Base-by-base conservation (phyloP, 2,329 filamentous ascomycete species). In the Aspergillus sp. region DNA sequence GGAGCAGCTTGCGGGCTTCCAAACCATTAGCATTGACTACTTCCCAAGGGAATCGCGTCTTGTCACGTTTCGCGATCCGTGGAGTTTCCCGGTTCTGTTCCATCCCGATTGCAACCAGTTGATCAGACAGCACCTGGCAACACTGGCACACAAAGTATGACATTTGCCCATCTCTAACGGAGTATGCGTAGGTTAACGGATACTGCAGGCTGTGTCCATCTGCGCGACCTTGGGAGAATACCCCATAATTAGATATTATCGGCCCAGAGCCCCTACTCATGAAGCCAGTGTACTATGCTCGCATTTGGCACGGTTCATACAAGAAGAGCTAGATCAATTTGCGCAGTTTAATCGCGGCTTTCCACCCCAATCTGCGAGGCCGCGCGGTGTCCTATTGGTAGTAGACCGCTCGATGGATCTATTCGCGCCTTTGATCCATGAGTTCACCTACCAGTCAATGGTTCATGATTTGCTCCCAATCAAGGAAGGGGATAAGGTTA, bases 401-500 rank as follows among this genome's bases (percentile, higher is more conserved):
- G 90, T 92, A 1, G 95, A 98, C 73, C 86, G 95, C 61, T 91
- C 92, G 7, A 95, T 99, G 89, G 95, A 99, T 73, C 76, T 97
- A 3, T 86, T 89, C 77, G 88, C 93, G 0, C 95, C 95, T 1
- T 77, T 98, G 11, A 72, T 98, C 4, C 95, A 99, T 75, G 95
- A 99, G 69, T 97, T 99, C 72, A 97, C 95, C 12, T 99, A 98
- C 73, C 95, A 99, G 75, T 92, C 95, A 51, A 98, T 99, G 93
- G 93, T 91, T 3, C 91, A 97, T 73, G 95, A 99, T 71, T 80
- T 99, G 8, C 79, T 99, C 30, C 89, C 89, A 0, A 91, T 99
- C 69, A 87, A 89, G 67, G 95, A 98, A 54, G 88, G 85, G 22
- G 92, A 96, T 63, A 96, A 95, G 73, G 84, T 96, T 9, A 91